These are phyloP conservation scores for Mortierella sp. DNA, from an alignment of 371 early-diverging fungal species.

Conservation along the genomic window DNA sequence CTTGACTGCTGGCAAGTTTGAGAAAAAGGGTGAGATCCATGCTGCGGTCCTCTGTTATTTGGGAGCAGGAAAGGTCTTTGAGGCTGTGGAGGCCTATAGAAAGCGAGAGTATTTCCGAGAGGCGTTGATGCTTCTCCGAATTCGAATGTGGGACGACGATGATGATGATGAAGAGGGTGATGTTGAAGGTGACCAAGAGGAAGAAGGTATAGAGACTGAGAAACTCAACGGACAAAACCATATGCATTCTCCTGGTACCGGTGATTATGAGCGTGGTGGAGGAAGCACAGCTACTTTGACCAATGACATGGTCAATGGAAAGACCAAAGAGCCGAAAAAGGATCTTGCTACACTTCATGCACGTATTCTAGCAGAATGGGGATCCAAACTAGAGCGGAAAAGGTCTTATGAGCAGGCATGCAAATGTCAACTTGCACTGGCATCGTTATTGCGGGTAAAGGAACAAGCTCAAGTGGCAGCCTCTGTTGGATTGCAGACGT, in stretches of 20 bases:
- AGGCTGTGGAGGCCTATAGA: constrained; percentile 41
- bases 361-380: constrained; percentile 47
- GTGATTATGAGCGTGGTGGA: no score
- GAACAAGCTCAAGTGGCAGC: constrained; percentile 1
- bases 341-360: constrained; percentile 13
- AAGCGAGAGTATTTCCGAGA: constrained; percentile 29
- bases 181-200: not conserved
- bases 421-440: constrained; percentile 46
- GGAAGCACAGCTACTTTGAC: not conserved
- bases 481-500: constrained; percentile 37
- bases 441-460: constrained; percentile 2
- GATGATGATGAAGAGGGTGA: constrained; percentile 10
- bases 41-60: constrained; percentile 36
- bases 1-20: constrained; percentile 31
- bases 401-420: constrained; percentile 41
- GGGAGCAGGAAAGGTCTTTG: constrained; percentile 33
- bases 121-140: constrained; percentile 44
- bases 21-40: constrained; percentile 29
- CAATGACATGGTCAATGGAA: not conserved
- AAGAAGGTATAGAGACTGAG: not conserved
- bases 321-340: not conserved
- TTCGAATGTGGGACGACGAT: constrained; percentile 31
- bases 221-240: no score
- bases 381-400: constrained; percentile 25
- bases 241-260: no score